Evolutionary conservation across 495 filamentous ascomycete species (phyloP).

Genomic region (Aspergillus taichungensis): DNA sequence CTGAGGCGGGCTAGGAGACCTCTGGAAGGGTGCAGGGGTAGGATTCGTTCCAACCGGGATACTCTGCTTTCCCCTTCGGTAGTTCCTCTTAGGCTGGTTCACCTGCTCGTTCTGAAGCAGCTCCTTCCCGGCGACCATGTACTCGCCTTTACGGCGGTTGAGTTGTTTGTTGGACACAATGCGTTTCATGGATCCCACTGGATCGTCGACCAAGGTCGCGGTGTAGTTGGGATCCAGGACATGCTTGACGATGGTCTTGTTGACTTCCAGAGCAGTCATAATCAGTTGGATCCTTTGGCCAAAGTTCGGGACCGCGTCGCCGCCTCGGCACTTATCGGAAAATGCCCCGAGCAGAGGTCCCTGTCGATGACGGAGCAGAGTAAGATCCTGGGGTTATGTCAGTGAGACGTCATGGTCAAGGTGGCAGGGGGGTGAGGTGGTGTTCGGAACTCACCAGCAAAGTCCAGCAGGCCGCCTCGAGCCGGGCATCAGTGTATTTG

Average conservation of each 20-base stretch:
- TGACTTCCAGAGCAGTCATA: conserved; percentile 3
- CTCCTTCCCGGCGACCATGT: conserved; percentile 14
- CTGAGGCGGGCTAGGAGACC: too few species aligned
- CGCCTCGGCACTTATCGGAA: not conserved
- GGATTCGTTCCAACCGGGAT: not conserved
- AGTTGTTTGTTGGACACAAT: conserved; percentile 17
- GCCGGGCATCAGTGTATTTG: conserved; percentile 3
- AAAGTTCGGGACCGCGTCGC: not conserved
- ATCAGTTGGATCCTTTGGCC: conserved; percentile 3
- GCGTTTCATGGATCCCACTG: conserved; percentile 12
- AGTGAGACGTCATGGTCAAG: not conserved
- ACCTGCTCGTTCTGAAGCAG: not conserved
- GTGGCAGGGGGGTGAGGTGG: too few species aligned
- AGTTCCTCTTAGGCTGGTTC: not conserved
- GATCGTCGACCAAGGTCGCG: conserved; percentile 26
- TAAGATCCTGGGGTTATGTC: conserved; percentile 2
- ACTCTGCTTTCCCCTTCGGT: conserved; percentile 2
- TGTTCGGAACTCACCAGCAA: conserved; percentile 14
- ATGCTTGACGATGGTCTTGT: conserved; percentile 35
- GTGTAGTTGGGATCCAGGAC: conserved; percentile 23
- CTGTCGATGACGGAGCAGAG: conserved; percentile 4
- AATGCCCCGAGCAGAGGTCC: conserved; percentile 3
- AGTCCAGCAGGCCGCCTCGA: conserved; percentile 14
- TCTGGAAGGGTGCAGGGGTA: too few species aligned
- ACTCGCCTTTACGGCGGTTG: conserved; percentile 16